Conservation (phyloP, 495 filamentous ascomycete species). For the Aspergillus biplanus region DNA sequence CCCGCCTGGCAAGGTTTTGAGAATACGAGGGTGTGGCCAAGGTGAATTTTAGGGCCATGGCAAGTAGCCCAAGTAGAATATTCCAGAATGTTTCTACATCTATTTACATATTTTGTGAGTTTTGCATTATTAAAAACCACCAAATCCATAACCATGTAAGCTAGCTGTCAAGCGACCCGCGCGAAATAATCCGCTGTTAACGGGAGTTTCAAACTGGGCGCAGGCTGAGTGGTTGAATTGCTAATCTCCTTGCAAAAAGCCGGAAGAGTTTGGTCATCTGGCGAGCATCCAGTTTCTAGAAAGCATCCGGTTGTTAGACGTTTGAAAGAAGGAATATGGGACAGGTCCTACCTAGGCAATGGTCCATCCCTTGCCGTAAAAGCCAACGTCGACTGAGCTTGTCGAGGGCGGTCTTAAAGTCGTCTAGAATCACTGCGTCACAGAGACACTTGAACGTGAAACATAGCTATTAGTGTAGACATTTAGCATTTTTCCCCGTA, state of each 20-base stretch:
- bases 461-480: conserved; percentile 36
- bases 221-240: not conserved
- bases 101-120: no score
- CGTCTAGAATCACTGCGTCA: conserved; percentile 62
- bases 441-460: conserved; percentile 65
- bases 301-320: not conserved
- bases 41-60: no score
- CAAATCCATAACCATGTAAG: not conserved
- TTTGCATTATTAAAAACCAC: not conserved
- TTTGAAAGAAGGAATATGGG: not conserved
- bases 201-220: not conserved
- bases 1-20: not conserved
- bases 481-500: conserved; percentile 3
- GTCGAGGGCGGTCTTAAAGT: conserved; percentile 64
- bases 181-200: not conserved
- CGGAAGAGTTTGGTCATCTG: not conserved
- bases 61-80: no score
- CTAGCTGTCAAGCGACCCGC: not conserved
- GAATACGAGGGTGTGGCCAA: no score
- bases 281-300: not conserved
- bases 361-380: not conserved
- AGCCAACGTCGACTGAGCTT: not conserved
- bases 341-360: not conserved
- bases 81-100: no score
- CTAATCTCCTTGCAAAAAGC: not conserved